A percentile compares a stretch with the other conserved stretches of the same genome.
Evolutionary conservation across 768 basidiomycete genomes (phyloP).

Genomic region (Tulasnella sp.): DNA sequence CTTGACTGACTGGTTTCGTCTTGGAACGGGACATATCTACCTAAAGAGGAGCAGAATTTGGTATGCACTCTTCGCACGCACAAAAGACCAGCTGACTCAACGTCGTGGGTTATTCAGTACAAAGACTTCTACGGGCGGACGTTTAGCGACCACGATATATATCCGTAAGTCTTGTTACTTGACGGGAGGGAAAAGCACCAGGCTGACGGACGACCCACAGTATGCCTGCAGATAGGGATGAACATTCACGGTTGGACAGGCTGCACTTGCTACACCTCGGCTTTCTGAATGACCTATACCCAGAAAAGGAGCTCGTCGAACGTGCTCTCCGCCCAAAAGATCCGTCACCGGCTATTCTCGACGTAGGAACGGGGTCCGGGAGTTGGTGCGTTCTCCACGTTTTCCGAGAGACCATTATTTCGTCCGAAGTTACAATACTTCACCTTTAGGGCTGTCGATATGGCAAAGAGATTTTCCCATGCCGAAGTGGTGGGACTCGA

Average conservation of each 20-base stretch:
- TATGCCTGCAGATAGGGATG: not conserved
- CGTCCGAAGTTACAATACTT: not conserved
- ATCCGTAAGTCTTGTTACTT: too few species aligned
- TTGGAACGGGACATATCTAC: too few species aligned
- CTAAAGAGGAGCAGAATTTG: not conserved
- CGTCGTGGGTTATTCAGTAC: not conserved
- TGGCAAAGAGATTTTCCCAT: slow-evolving; percentile 18
- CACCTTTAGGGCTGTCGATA: slow-evolving; percentile 12
- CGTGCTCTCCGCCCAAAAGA: not conserved
- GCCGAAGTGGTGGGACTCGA: slow-evolving; percentile 21
- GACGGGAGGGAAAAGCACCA: too few species aligned
- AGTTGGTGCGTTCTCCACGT: not conserved
- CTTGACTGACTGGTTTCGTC: not conserved
- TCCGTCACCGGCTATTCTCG: not conserved
- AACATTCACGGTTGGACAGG: not conserved
- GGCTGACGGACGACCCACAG: too few species aligned
- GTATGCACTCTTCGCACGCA: not conserved
- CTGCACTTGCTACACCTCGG: not conserved
- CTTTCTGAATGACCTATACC: not conserved
- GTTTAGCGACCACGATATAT: not conserved
- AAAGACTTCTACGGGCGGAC: slow-evolving; percentile 1
- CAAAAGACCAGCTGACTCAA: not conserved
- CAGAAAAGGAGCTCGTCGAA: not conserved
- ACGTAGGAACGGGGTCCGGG: not conserved
- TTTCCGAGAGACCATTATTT: too few species aligned